Percentiles rank a stretch among this genome's conserved stretches.
Conservation (phyloP, 2,329 filamentous ascomycete species). For the Fonsecaea multimorphosa region DNA sequence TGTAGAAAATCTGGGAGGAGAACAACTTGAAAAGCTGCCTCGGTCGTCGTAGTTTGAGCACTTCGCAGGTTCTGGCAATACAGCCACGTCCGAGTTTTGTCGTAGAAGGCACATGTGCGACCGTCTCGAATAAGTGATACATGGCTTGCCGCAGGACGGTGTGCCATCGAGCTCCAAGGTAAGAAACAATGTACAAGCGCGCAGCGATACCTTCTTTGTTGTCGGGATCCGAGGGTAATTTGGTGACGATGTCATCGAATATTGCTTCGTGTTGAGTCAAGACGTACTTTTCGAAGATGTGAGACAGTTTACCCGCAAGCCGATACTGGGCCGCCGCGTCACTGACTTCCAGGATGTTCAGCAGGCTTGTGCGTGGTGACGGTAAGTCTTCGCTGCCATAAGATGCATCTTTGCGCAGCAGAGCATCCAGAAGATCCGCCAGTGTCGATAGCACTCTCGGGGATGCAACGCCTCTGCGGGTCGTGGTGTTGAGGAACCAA, state of each 20-base stretch:
- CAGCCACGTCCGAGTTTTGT: constrained; percentile 75
- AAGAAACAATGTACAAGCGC: constrained; percentile 75
- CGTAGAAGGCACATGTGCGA: constrained; percentile 71
- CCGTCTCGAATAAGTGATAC: constrained; percentile 92
- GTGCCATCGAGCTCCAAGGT: constrained; percentile 81
- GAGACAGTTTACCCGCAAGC: constrained; percentile 71
- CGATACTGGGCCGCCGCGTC: constrained; percentile 76
- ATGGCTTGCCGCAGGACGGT: constrained; percentile 85
- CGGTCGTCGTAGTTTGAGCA: constrained; percentile 68
- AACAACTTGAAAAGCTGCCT: constrained; percentile 81
- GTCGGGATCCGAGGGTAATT: constrained; percentile 73
- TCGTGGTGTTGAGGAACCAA: constrained; percentile 72
- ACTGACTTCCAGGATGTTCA: constrained; percentile 72
- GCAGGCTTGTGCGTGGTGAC: constrained; percentile 72
- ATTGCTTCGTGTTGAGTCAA: constrained; percentile 82
- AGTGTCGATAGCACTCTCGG: constrained; percentile 70
- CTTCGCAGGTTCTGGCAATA: constrained; percentile 68
- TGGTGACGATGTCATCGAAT: constrained; percentile 81
- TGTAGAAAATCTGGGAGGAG: constrained; percentile 85
- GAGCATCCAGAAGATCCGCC: constrained; percentile 69
- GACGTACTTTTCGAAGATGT: constrained; percentile 81
- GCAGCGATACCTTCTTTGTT: constrained; percentile 84
- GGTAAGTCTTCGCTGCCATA: constrained; percentile 69
- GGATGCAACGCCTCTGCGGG: constrained; percentile 74
- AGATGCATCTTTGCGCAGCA: constrained; percentile 70